Conservation (phyloP, 2,329 filamentous ascomycete species). For the Xylaria sp. region DNA sequence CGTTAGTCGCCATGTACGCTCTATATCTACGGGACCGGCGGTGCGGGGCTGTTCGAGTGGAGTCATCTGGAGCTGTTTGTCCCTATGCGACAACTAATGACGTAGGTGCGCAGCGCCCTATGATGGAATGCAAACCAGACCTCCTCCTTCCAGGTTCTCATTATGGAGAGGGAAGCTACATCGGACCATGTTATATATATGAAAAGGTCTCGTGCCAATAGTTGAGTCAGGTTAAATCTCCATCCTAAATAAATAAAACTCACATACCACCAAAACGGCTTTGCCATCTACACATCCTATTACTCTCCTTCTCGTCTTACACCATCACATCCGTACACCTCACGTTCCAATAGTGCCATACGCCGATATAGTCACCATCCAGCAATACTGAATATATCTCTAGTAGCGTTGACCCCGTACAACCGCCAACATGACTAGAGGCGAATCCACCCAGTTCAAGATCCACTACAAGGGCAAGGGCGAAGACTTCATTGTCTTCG, state of each 20-base stretch:
- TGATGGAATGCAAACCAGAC: conserved; percentile 19
- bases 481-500: conserved; percentile 56
- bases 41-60: not conserved
- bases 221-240: no score
- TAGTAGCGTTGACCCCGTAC: not conserved
- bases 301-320: not conserved
- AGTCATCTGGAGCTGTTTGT: conserved; percentile 3
- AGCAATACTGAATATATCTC: not conserved
- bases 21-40: not conserved
- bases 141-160: not conserved
- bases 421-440: conserved; percentile 58
- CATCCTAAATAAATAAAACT: not conserved
- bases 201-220: no score
- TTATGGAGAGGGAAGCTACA: not conserved
- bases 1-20: no score
- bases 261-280: not conserved
- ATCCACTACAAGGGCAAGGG: conserved; percentile 74
- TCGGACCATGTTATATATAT: not conserved
- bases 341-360: not conserved
- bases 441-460: conserved; percentile 66
- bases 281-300: not conserved
- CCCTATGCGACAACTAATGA: conserved; percentile 14
- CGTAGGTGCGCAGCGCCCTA: conserved; percentile 14
- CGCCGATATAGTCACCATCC: not conserved
- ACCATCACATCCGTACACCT: not conserved